Evolutionary conservation across 768 basidiomycete genomes (phyloP).

Genomic region (Leccinum subtestaceum): DNA sequence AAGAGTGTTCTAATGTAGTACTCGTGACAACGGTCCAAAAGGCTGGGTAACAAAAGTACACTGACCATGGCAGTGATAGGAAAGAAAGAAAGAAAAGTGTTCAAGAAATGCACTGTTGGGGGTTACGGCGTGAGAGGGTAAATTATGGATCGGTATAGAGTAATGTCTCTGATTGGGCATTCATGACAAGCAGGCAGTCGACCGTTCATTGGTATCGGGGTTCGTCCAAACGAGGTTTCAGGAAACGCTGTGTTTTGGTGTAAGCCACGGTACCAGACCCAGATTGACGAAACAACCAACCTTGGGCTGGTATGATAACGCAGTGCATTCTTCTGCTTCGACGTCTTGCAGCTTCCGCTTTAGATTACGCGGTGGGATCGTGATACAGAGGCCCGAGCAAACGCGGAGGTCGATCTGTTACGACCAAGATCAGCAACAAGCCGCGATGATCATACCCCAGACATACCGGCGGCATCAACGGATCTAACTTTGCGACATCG

Average conservation of each 20-base stretch:
- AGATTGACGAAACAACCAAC: neutral
- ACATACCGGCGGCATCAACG: conserved; percentile 21
- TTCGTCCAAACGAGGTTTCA: conserved; percentile 18
- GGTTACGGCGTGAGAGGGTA: neutral
- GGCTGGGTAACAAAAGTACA: neutral
- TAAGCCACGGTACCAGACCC: neutral
- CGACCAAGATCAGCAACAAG: neutral
- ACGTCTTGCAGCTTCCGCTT: conserved; percentile 26
- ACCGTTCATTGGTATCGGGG: conserved; percentile 6
- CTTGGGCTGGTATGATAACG: conserved; percentile 16
- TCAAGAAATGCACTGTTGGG: neutral
- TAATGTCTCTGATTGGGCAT: neutral
- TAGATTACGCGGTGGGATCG: conserved; percentile 15
- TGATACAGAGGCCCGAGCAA: conserved; percentile 26
- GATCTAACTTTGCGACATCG: neutral
- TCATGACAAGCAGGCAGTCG: neutral
- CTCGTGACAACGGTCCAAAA: neutral
- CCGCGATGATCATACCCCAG: neutral
- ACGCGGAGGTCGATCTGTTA: conserved; percentile 4
- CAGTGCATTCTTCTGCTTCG: conserved; percentile 1
- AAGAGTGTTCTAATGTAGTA: neutral
- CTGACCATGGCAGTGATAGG: conserved; percentile 2
- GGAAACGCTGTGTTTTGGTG: conserved; percentile 8
- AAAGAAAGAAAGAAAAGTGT: neutral
- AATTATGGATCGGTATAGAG: conserved; percentile 8